Conservation (phyloP, 305 asterid species). For the Solanum hybrid region DNA sequence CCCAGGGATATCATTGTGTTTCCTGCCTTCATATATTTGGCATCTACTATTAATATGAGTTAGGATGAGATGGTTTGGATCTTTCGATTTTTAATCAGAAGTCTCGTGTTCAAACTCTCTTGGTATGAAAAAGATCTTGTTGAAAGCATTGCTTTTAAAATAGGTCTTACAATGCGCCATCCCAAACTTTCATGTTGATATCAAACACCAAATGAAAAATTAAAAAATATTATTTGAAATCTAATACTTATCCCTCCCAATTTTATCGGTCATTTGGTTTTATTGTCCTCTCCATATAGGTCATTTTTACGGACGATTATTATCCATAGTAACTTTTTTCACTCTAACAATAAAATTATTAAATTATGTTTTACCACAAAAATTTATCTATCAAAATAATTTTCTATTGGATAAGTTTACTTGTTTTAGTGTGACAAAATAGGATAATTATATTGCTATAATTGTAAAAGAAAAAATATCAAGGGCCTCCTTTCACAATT, state of each 20-base stretch:
- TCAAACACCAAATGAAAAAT: neutral
- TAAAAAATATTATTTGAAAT: neutral
- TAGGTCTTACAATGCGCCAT: neutral
- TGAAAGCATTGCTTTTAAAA: neutral
- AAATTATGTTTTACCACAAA: neutral
- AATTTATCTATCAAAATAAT: neutral
- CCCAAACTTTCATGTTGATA: neutral
- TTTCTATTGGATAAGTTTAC: neutral
- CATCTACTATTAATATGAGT: neutral
- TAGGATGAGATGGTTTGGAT: neutral
- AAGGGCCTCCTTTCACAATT: neutral
- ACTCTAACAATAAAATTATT: neutral
- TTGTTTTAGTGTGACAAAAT: neutral
- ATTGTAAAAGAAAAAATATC: neutral
- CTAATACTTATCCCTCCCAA: neutral
- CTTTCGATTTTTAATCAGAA: neutral
- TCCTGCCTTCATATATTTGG: neutral
- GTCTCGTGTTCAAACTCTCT: accelerated
- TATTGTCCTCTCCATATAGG: neutral
- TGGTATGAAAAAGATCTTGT: neutral
- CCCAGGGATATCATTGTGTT: neutral
- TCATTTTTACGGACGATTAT: neutral
- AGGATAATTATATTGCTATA: neutral
- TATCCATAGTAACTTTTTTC: neutral
- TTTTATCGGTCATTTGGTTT: neutral